Evolutionary conservation across 108 stramenopile genomes (phyloP), one percentile per base, ranked within the genome.

Genomic region (Aurantiochytrium sp.): DNA sequence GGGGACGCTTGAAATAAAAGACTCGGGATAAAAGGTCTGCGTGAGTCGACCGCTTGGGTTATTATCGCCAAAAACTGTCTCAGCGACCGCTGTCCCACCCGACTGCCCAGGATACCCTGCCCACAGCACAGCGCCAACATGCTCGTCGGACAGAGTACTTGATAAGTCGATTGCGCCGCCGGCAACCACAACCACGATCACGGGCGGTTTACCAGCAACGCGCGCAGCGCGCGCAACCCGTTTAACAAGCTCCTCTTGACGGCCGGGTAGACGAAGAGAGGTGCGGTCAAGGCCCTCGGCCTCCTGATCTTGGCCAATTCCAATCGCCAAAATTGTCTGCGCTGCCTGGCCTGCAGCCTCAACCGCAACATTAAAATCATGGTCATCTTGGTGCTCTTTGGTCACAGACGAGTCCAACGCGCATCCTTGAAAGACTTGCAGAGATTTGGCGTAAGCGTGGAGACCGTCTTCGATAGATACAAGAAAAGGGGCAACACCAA

Each of bases 1-100:
- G 59, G 51, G n/a, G 51, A 91, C 89, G 10, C 28, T 19, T 28
- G 89, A 51, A 35, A 16, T 57, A 71, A 89, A 92, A 35, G 21
- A 45, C 58, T 44, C 88, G 49, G 87, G 89, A 72, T 92, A 92
- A 8, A 92, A 83, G 14, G 92, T 92, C 87, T 91, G 90, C 1
- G 89, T 60, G 25, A 89, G 44, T 23, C 92, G 87, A 5, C 92
- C 92, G 51, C 64, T 59, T 25, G 90, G 90, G 55, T 60, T 64
- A 5, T 25, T 72, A 8, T 60, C 76, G 16, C 92, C 92, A 89
- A 90, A 92, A 5, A 92, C 58, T 0, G 89, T 45, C 10, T 90
- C 87, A 1, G 90, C 91, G 21, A 90, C 44, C 10, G 87, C 90
- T 5, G 45, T 16, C 10, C 90, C 90, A 23, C 89, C 69, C 28